phyloP scores from a whole-genome alignment of 768 basidiomycete species.

The Boletus pseudo-olivaceus region DNA sequence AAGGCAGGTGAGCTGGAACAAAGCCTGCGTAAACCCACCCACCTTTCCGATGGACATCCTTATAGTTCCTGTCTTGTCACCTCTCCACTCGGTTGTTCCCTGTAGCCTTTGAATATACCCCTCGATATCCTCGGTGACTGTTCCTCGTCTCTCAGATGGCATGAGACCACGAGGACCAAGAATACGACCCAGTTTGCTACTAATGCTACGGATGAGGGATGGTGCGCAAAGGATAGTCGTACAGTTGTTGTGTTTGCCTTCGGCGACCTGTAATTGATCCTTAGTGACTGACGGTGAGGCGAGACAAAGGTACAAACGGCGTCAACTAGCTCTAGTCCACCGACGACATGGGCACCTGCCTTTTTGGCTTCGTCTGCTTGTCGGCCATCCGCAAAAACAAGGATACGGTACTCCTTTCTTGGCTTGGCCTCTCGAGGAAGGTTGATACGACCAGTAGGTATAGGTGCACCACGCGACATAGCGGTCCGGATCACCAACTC shows the following conservation, averaged over 20 bases:
- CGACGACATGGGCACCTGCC: conserved; percentile 88
- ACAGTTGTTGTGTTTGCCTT: conserved; percentile 62
- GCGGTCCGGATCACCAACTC: conserved; percentile 80
- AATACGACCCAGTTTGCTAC: conserved; percentile 73
- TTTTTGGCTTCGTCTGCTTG: conserved; percentile 77
- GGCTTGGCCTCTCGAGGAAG: conserved; percentile 79
- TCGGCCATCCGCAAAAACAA: conserved; percentile 91
- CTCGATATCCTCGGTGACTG: conserved; percentile 86
- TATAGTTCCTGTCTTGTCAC: conserved; percentile 82
- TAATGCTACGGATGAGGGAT: conserved; percentile 72
- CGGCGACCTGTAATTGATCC: conserved; percentile 53
- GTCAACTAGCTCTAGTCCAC: conserved; percentile 86
- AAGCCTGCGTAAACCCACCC: conserved; percentile 27
- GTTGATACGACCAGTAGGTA: conserved; percentile 86
- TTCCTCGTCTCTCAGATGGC: conserved; percentile 92
- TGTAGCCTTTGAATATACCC: conserved; percentile 76
- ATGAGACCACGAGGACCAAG: conserved; percentile 90
- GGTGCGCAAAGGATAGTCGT: conserved; percentile 85
- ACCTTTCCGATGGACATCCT: conserved; percentile 80
- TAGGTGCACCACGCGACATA: conserved; percentile 70
- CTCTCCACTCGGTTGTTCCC: conserved; percentile 90
- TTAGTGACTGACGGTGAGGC: not conserved
- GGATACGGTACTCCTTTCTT: conserved; percentile 66
- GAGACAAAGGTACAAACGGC: conserved; percentile 50
- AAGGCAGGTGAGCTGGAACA: not conserved